Base-by-base conservation (phyloP, 2,329 filamentous ascomycete species). In the Neobulgaria alba region DNA sequence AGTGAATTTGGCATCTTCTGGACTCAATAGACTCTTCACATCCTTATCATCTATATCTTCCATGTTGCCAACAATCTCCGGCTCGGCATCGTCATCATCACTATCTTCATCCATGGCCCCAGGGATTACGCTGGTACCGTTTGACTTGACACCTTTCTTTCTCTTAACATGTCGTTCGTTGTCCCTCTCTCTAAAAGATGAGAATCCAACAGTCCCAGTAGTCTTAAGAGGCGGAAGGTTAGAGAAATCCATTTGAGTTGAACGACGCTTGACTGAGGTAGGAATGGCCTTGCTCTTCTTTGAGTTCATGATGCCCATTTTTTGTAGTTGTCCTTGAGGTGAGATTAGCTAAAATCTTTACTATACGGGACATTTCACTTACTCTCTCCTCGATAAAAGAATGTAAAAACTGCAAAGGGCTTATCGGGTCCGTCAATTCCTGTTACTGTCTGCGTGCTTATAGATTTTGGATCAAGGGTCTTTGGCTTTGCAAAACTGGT, bases 381-480 rank as follows among this genome's bases (percentile, higher is more conserved):
- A 93, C 90, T 83, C 61, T 95, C 85, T 61, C 92, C 92, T 46
- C 92, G 79, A 62, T 98, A 98, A 66, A 96, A 87, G 63, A 98
- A 98, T 19, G 93, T 96, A 62, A 98, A 98, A 7, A 85, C 82
- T 3, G 92, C 92, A 65, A 95, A 98, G 3, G 93, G 92, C 64
- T 90, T 92, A 48, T 96, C 90, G 15, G 89, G 88, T 0, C 88
- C 86, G 61, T 98, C 92, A 48, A 96, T 94, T 14, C 90, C 92
- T 7, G 92, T 96, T n/a, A 98, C 92, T 0, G 92, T 98, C 65
- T 98, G 92, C 2, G 92, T 98, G 59, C 89, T 96, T 59, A 98
- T 98, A 2, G 87, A 88, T 66, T 95, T 95, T 0, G 90, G 90
- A 65, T 96, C 93, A 39, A 95, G 72, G 1, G 87, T 84, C 71